Evolutionary conservation across 129 eudicot species (phyloP), one percentile per base, ranked within the genome.

Genomic region (Ambrosia trifida): DNA sequence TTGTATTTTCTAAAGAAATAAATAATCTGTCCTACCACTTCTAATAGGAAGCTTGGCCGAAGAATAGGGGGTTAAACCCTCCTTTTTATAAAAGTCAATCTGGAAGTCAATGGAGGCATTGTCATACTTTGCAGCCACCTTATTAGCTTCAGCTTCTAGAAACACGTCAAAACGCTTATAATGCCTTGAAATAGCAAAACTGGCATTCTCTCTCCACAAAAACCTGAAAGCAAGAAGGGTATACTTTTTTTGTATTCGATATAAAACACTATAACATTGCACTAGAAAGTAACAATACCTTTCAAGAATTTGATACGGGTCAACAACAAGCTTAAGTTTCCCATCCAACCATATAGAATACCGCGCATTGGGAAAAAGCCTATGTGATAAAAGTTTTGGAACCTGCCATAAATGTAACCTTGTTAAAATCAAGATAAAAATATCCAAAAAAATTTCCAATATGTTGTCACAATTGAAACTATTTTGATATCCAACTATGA

Each of bases 61-160:
- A 24, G 98, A 82, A 79, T 86, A 92, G 24, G 96, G 96, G 44
- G 98, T 89, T 40, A 93, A 85, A 61, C 98, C 98, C 82, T 93
- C 98, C 60, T 75, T 81, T 54, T 78, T 85, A 64, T 93, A 92
- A 57, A 92, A 92, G 5, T 86, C 88, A 68, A 83, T 80, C 82
- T 92, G 95, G 74, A 88, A 92, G 79, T 92, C 96, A 68, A 92
- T 92, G 65, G 98, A 89, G 35, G 85, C 81, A 64, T 92, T 89
- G 36, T 89, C 95, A 75, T 82, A 91, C 73, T 89, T 91, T 28
- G 74, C 88, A 53, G 96, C 96, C 69, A 69, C 95, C 79, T 91
- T 91, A 73, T 91, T 91, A 70, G 98, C 96, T 70, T 86, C 96
- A 12, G 98, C 98, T 80, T 91, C 98, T 67, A 64, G 80, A 81